Base-by-base conservation (phyloP, 2,329 filamentous ascomycete genomes). In the Zymoseptoria crescenta region DNA sequence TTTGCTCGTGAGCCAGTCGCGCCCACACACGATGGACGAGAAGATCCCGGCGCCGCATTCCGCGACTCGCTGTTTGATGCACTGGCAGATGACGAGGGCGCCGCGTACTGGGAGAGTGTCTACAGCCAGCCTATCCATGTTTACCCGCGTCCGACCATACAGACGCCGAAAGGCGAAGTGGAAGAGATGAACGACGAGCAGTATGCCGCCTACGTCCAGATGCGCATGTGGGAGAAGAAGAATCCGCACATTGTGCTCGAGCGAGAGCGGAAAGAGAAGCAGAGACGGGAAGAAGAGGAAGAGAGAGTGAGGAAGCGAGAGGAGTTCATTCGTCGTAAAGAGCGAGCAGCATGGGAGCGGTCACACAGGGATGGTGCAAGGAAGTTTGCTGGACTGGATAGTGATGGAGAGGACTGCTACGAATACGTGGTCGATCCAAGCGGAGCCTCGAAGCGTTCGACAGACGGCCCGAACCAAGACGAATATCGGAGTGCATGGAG, bases 61-160 rank as follows among this genome's bases (percentile, higher is more conserved):
- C 87, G 90, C 29, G 90, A 96, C 73, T 96, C 91, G 0, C 85
- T 99, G 4, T 97, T 97, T 76, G 94, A 99, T 73, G 94, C 94
- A 30, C 87, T 99, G 74, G 93, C 91, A 45, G 94, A 99, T 74
- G 93, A 97, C 71, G 94, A 99, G 75, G 94, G 93, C 52, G 94
- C 94, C 1, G 83, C 86, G 7, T 99, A 94, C 77, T 99, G 94
- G 94, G 88, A 96, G 73, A 84, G 85, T 16, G 89, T 99, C n/a
- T 99, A 97, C 74, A 92, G 91, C 0, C 93, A 97, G 72, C 93
- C 94, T 0, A 88, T 97, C 54, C 91, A 96, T 74, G 83, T 85
- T 6, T 96, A 95, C 71, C 72, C 84, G 2, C 96, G 95, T 69
- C 74, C 83, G 0, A 79, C 80, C 0, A 78, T 70, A 82, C 82